A percentile compares a stretch with the other conserved stretches of the same genome.
phyloP scores from a whole-genome alignment of 2,329 filamentous ascomycete genomes.

The Delphinella strobiligena region DNA sequence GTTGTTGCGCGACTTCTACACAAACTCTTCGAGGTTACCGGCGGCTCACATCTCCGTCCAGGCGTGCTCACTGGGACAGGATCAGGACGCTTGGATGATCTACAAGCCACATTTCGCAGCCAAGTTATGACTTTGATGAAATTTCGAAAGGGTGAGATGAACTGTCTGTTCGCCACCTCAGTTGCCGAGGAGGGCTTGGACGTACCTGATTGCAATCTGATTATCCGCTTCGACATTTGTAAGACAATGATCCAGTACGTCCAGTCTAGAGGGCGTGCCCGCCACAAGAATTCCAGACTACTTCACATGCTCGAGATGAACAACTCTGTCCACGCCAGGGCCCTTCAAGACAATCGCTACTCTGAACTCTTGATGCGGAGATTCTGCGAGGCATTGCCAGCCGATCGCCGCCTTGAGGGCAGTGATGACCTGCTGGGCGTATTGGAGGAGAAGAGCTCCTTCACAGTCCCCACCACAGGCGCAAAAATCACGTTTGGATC shows the following conservation, averaged over 20 bases:
- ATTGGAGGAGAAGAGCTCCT: slow-evolving; percentile 42
- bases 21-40: slow-evolving; percentile 50
- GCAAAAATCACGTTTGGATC: slow-evolving; percentile 70
- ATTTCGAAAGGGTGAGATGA: slow-evolving; percentile 47
- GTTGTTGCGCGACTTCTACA: slow-evolving; percentile 64
- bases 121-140: slow-evolving; percentile 63
- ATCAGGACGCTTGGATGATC: slow-evolving; percentile 26
- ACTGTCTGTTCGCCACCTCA: slow-evolving; percentile 52
- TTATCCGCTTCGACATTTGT: slow-evolving; percentile 73
- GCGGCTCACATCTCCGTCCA: slow-evolving; percentile 46
- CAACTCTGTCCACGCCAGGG: slow-evolving; percentile 49
- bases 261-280: slow-evolving; percentile 79
- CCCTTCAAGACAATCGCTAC: slow-evolving; percentile 47
- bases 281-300: slow-evolving; percentile 66
- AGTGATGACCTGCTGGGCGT: slow-evolving; percentile 45
- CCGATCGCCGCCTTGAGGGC: slow-evolving; percentile 57
- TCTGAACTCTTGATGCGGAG: slow-evolving; percentile 52
- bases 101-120: slow-evolving; percentile 55
- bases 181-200: slow-evolving; percentile 56
- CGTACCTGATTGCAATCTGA: slow-evolving; percentile 54
- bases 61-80: slow-evolving; percentile 54
- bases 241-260: slow-evolving; percentile 88
- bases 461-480: slow-evolving; percentile 53
- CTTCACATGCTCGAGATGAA: slow-evolving; percentile 68
- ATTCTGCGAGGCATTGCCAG: slow-evolving; percentile 65